These are phyloP conservation scores for Prunus salicina DNA, from an alignment of 306 rosid genomes.

Conservation along the genomic window DNA sequence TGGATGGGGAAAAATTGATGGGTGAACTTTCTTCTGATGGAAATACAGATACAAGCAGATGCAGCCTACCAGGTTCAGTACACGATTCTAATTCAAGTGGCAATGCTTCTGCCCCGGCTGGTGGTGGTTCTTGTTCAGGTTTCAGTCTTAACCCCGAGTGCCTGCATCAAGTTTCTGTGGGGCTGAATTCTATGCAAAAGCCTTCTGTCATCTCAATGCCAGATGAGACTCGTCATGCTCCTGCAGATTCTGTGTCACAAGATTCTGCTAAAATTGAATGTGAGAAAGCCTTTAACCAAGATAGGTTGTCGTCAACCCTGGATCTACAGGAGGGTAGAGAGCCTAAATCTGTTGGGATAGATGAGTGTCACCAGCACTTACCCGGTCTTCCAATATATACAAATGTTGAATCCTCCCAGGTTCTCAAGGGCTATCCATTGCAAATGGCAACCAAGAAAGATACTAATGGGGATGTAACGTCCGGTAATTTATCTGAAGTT, in stretches of 20 bases:
- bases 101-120: slow-evolving; percentile 36
- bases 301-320: slow-evolving; percentile 44
- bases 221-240: slow-evolving; percentile 26
- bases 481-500: slow-evolving; percentile 35
- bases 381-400: slow-evolving; percentile 21
- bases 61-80: slow-evolving; percentile 29
- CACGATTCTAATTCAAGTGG: slow-evolving; percentile 44
- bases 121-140: slow-evolving; percentile 52
- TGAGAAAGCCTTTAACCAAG: slow-evolving; percentile 44
- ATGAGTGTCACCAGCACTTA: slow-evolving; percentile 34
- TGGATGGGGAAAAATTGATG: slow-evolving; percentile 32
- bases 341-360: slow-evolving; percentile 36
- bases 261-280: slow-evolving; percentile 31
- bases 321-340: slow-evolving; percentile 41
- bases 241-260: slow-evolving; percentile 37
- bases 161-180: slow-evolving; percentile 26
- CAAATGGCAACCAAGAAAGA: slow-evolving; percentile 40
- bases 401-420: slow-evolving; percentile 37
- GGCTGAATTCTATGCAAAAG: slow-evolving; percentile 35
- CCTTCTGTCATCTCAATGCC: slow-evolving; percentile 29
- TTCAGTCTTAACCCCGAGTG: slow-evolving; percentile 38
- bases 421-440: slow-evolving; percentile 53
- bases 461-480: slow-evolving; percentile 42
- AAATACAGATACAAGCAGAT: slow-evolving; percentile 34
- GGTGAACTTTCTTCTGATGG: slow-evolving; percentile 37